Conservation (phyloP, 1,284 basidiomycete genomes). For the Cryptococcus neoformans region DNA sequence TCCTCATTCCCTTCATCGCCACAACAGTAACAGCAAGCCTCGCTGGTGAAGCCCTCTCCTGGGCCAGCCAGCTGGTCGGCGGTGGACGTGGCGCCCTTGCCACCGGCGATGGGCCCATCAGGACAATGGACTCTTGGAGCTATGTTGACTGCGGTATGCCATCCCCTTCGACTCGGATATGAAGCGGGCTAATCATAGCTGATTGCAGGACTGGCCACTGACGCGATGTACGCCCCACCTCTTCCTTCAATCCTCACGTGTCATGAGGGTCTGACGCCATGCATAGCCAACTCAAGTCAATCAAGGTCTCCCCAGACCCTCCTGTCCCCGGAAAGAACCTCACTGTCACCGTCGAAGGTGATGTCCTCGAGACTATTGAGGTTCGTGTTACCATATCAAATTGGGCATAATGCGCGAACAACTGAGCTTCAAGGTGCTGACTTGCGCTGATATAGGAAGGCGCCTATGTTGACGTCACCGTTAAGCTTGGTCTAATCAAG, state of each 20-base stretch:
- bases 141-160: slow-evolving; percentile 49
- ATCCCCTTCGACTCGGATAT: too few relatives aligned
- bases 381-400: slow-evolving; percentile 50
- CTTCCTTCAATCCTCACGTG: not conserved
- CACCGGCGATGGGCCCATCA: slow-evolving; percentile 24
- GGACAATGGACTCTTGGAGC: slow-evolving; percentile 43
- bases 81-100: not conserved
- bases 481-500: slow-evolving; percentile 86
- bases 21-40: slow-evolving; percentile 22
- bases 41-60: slow-evolving; percentile 24
- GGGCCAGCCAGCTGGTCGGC: slow-evolving; percentile 30
- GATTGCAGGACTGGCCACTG: slow-evolving; percentile 41
- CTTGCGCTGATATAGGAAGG: slow-evolving; percentile 63
- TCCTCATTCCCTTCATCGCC: slow-evolving; percentile 24
- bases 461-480: slow-evolving; percentile 79
- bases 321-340: slow-evolving; percentile 76
- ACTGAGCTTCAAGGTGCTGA: not conserved
- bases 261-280: not conserved
- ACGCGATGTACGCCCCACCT: slow-evolving; percentile 40
- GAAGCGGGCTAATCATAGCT: not conserved
- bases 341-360: slow-evolving; percentile 70
- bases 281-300: slow-evolving; percentile 57
- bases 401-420: too few relatives aligned
- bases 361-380: slow-evolving; percentile 61
- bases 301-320: slow-evolving; percentile 72